Percentiles rank a stretch among this genome's conserved stretches.
Evolutionary conservation across 2,329 filamentous ascomycete species (phyloP).

Genomic region (Apiospora kogelbergensis): DNA sequence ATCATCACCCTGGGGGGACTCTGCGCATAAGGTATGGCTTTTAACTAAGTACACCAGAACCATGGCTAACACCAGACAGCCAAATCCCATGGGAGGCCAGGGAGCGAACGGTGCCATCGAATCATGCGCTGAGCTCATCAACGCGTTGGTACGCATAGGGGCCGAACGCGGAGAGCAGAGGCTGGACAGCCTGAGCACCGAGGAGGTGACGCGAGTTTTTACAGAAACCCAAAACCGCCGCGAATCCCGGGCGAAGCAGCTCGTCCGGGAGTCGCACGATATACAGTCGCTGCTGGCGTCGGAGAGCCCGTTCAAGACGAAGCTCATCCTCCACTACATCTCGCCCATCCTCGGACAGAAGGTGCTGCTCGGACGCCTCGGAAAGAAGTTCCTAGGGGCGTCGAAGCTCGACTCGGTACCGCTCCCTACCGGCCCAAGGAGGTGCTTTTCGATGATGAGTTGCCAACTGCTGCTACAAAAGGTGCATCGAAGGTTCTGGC

Average conservation of each 20-base stretch:
- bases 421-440: slow-evolving; percentile 16
- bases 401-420: slow-evolving; percentile 10
- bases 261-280: slow-evolving; percentile 17
- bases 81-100: slow-evolving; percentile 27
- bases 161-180: not conserved
- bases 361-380: not conserved
- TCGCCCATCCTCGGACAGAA: not conserved
- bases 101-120: slow-evolving; percentile 30
- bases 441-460: slow-evolving; percentile 20
- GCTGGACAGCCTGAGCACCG: slow-evolving; percentile 16
- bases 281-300: slow-evolving; percentile 20
- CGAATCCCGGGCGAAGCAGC: slow-evolving; percentile 13
- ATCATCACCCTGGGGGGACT: slow-evolving; percentile 32
- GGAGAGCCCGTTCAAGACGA: slow-evolving; percentile 18
- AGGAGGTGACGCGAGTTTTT: slow-evolving; percentile 19
- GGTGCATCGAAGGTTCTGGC: not conserved
- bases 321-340: not conserved
- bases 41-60: no score
- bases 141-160: slow-evolving; percentile 18
- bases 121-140: slow-evolving; percentile 24
- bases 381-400: not conserved
- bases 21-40: slow-evolving; percentile 32
- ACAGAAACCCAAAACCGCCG: slow-evolving; percentile 20
- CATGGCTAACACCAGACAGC: slow-evolving; percentile 17
- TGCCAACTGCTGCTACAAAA: slow-evolving; percentile 9